phyloP scores from a whole-genome alignment of 257 asterid genomes.

The Capsicum baccatum region DNA sequence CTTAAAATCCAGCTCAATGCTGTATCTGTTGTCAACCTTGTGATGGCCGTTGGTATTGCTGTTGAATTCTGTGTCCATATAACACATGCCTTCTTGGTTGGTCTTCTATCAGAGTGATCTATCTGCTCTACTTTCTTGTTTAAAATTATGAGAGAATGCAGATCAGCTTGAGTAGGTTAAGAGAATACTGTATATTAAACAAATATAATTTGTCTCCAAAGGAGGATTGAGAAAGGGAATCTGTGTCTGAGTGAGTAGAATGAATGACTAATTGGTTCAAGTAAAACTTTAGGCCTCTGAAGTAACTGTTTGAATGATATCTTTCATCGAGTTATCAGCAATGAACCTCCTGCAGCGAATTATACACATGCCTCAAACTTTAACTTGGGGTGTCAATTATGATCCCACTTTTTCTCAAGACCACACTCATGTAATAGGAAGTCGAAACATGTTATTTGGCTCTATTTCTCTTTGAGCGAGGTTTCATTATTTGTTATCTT shows the following conservation, averaged over 20 bases:
- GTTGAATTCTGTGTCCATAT: slow-evolving; percentile 97
- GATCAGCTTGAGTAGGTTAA: slow-evolving; percentile 26
- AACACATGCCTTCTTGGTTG: slow-evolving; percentile 96
- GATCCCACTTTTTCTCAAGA: neutral
- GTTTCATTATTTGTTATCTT: neutral
- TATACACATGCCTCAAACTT: neutral
- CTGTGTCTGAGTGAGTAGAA: neutral
- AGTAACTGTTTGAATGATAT: neutral
- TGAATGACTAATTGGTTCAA: neutral
- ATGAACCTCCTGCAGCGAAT: neutral
- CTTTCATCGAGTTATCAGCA: neutral
- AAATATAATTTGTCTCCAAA: neutral
- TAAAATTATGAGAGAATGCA: neutral
- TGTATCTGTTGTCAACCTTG: slow-evolving; percentile 92
- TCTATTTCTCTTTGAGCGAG: neutral
- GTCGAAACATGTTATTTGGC: slow-evolving; percentile 12
- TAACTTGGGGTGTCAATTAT: neutral
- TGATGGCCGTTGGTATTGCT: slow-evolving; percentile 96
- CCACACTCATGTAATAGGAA: neutral
- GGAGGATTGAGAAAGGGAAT: neutral
- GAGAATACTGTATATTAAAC: slow-evolving; percentile 18
- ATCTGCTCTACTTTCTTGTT: slow-evolving; percentile 14
- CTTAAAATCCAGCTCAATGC: slow-evolving; percentile 91
- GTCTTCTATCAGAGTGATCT: slow-evolving; percentile 32
- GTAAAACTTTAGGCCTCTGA: neutral